phyloP scores from a whole-genome alignment of 495 filamentous ascomycete species.

The Daldinia concentrica region DNA sequence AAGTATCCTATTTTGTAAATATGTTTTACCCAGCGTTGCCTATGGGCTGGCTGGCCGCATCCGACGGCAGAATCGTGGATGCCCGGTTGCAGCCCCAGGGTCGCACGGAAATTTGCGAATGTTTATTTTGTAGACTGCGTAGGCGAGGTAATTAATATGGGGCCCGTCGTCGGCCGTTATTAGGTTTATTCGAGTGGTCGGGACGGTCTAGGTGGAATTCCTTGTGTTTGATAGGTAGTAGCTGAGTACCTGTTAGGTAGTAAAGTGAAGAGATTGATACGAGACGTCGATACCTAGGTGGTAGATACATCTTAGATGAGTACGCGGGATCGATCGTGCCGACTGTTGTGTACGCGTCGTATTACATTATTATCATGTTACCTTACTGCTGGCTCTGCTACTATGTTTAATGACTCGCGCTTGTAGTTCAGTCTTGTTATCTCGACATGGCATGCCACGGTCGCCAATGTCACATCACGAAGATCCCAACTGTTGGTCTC shows the following conservation, averaged over 20 bases:
- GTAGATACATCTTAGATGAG: background rate
- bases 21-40: constrained; percentile 9
- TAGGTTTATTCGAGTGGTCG: no score
- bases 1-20: no score
- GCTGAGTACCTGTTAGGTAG: background rate
- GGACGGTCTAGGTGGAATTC: no score
- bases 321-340: background rate
- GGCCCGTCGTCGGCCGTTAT: background rate
- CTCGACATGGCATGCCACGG: background rate
- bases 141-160: background rate
- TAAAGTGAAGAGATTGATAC: background rate
- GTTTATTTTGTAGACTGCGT: no score
- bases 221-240: no score
- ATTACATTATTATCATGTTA: background rate
- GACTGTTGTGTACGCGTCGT: background rate
- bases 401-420: background rate
- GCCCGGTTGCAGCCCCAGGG: constrained; percentile 26
- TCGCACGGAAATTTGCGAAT: background rate
- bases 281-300: background rate
- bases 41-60: constrained; percentile 23
- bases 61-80: constrained; percentile 27
- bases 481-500: constrained; percentile 10
- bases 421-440: constrained; percentile 1
- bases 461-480: background rate
- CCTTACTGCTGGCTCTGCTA: background rate